Percentiles rank a stretch among this genome's conserved stretches.
phyloP scores from a whole-genome alignment of 164 flowering plant species.

The Tetrastigma voinierianum region DNA sequence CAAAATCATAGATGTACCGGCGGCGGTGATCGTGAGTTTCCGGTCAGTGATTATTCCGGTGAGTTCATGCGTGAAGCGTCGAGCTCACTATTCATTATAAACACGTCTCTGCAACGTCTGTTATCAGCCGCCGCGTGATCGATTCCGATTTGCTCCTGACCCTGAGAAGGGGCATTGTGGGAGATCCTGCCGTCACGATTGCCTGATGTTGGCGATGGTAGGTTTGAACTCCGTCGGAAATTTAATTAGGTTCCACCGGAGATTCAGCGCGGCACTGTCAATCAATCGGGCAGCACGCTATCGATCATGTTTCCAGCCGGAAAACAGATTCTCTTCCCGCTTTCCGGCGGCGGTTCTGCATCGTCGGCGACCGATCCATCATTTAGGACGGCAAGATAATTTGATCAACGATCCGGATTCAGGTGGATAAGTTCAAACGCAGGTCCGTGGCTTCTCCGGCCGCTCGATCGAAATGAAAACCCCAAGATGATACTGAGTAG shows the following conservation, averaged over 20 bases:
- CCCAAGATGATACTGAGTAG: slow-evolving; percentile 20
- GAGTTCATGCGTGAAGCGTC: slow-evolving; percentile 2
- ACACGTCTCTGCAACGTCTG: slow-evolving; percentile 15
- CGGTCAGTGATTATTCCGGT: too few species aligned
- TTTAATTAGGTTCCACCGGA: slow-evolving; percentile 33
- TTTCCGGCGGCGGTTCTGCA: background rate
- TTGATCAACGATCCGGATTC: slow-evolving; percentile 35
- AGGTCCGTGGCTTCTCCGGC: slow-evolving; percentile 38
- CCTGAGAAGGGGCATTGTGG: slow-evolving; percentile 4
- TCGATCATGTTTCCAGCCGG: background rate
- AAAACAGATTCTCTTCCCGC: slow-evolving; percentile 5
- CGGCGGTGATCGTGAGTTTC: too few species aligned
- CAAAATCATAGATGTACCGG: too few species aligned
- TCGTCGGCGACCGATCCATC: background rate
- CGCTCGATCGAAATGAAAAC: slow-evolving; percentile 26
- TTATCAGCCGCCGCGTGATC: slow-evolving; percentile 1
- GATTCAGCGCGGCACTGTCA: slow-evolving; percentile 21
- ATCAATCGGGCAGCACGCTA: slow-evolving; percentile 16
- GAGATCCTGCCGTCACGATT: slow-evolving; percentile 12
- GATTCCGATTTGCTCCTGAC: slow-evolving; percentile 7
- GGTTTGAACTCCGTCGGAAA: slow-evolving; percentile 11
- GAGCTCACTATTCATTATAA: slow-evolving; percentile 13
- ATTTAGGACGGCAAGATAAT: slow-evolving; percentile 27
- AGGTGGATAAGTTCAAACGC: slow-evolving; percentile 23
- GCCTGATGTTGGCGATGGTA: background rate